phyloP scores from a whole-genome alignment of 345 rosid species.

The Moricandia moricandioides region DNA sequence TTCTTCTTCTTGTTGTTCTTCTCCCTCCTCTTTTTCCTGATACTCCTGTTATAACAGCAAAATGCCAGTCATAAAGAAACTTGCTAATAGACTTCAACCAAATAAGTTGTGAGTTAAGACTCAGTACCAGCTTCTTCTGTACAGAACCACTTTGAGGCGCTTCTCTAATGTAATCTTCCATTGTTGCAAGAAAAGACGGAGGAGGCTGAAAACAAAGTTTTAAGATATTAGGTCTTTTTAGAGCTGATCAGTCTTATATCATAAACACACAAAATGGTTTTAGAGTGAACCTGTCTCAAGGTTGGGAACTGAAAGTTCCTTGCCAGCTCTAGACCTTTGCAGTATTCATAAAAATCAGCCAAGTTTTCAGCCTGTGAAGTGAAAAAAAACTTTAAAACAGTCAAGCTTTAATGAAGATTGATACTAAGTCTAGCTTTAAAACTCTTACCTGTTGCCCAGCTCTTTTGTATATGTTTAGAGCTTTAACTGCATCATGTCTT shows the following conservation, averaged over 20 bases:
- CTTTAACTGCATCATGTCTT: conserved; percentile 80
- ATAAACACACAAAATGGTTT: conserved; percentile 4
- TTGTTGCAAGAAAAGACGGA: conserved; percentile 81
- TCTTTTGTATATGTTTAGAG: conserved; percentile 76
- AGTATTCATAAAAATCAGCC: conserved; percentile 38
- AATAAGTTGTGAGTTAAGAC: background rate
- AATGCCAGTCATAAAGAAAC: background rate
- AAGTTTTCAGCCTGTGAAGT: conserved; percentile 64
- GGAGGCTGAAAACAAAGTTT: conserved; percentile 51
- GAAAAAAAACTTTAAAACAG: background rate
- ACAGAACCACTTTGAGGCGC: conserved; percentile 63
- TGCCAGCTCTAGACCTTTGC: conserved; percentile 37
- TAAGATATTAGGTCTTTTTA: background rate
- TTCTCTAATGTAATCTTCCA: conserved; percentile 94
- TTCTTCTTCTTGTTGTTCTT: background rate
- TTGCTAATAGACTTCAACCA: background rate
- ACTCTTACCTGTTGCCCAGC: conserved; percentile 84
- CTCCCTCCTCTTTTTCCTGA: conserved; percentile 27
- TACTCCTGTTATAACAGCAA: conserved; percentile 24
- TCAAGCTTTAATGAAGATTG: background rate
- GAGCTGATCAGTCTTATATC: background rate
- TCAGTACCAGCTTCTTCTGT: conserved; percentile 75
- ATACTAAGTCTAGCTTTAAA: conserved; percentile 10
- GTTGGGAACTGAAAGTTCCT: conserved; percentile 39
- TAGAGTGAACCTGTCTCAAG: conserved; percentile 33